phyloP scores from a whole-genome alignment of 2,329 filamentous ascomycete genomes.

The Aureobasidium sp. region DNA sequence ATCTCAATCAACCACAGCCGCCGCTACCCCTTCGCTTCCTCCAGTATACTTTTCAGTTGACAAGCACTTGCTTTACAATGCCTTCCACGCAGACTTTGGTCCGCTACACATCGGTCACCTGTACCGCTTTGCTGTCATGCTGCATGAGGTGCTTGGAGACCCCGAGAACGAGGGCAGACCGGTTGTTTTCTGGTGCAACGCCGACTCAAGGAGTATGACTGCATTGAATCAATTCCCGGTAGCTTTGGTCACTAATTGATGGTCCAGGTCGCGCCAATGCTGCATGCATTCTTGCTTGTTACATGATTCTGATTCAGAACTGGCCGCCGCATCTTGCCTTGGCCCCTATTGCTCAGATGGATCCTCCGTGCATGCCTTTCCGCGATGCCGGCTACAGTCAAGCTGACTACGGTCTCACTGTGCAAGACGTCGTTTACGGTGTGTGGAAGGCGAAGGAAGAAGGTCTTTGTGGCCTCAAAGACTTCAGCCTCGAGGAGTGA shows the following conservation, averaged over 20 bases:
- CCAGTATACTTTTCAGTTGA: constrained; percentile 97
- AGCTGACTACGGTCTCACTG: constrained; percentile 89
- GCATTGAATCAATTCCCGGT: not conserved
- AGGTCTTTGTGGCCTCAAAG: constrained; percentile 79
- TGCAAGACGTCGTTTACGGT: constrained; percentile 96
- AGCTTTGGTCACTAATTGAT: constrained; percentile 18
- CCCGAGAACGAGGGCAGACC: constrained; percentile 82
- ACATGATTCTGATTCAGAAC: constrained; percentile 97
- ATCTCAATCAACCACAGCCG: constrained; percentile 47
- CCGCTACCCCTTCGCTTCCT: constrained; percentile 39
- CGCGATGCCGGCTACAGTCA: constrained; percentile 97
- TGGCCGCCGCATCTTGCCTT: constrained; percentile 96
- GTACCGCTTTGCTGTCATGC: constrained; percentile 90
- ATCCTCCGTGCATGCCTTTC: constrained; percentile 98
- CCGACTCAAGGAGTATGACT: constrained; percentile 76
- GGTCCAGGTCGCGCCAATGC: constrained; percentile 74
- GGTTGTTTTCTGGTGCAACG: constrained; percentile 92
- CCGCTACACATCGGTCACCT: constrained; percentile 95
- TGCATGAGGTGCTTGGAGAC: constrained; percentile 89
- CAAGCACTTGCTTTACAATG: constrained; percentile 83
- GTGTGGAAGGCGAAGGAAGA: constrained; percentile 99
- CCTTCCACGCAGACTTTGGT: constrained; percentile 97
- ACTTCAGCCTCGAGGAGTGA: constrained; percentile 87
- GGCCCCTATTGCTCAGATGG: constrained; percentile 90
- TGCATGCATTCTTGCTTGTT: constrained; percentile 88